Evolutionary conservation across 306 rosid species (phyloP).

Genomic region (Prunus salicina): DNA sequence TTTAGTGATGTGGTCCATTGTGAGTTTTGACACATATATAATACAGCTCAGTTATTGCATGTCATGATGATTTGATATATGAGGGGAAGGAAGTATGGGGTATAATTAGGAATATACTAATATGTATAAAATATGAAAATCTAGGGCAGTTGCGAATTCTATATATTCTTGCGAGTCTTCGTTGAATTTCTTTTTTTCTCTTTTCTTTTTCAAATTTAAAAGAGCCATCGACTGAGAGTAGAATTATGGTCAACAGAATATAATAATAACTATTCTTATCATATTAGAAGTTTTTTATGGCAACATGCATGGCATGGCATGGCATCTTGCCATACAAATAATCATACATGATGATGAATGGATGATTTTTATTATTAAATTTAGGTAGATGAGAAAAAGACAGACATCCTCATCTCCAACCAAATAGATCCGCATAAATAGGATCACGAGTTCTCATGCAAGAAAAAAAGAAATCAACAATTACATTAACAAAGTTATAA

Average conservation of each 20-base stretch:
- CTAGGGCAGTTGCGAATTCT: not conserved
- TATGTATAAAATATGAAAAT: not conserved
- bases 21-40: not conserved
- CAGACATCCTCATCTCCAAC: slow-evolving; percentile 39
- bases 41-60: not conserved
- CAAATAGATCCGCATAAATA: slow-evolving; percentile 39
- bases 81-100: not conserved
- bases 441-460: slow-evolving; percentile 34
- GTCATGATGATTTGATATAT: not conserved
- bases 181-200: not conserved
- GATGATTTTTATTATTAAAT: not conserved
- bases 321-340: not conserved
- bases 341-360: not conserved
- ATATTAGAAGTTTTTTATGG: not conserved
- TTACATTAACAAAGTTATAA: not conserved
- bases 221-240: slow-evolving; percentile 5
- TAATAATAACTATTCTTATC: not conserved
- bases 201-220: slow-evolving; percentile 9
- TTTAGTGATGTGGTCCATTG: not conserved
- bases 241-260: slow-evolving; percentile 3
- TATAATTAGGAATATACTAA: not conserved
- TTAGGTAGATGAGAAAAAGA: slow-evolving; percentile 22
- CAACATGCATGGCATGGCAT: slow-evolving; percentile 6
- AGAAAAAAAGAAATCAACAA: not conserved
- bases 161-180: not conserved